phyloP scores from a whole-genome alignment of 768 basidiomycete genomes.

The Hypsizygus marmoreus region DNA sequence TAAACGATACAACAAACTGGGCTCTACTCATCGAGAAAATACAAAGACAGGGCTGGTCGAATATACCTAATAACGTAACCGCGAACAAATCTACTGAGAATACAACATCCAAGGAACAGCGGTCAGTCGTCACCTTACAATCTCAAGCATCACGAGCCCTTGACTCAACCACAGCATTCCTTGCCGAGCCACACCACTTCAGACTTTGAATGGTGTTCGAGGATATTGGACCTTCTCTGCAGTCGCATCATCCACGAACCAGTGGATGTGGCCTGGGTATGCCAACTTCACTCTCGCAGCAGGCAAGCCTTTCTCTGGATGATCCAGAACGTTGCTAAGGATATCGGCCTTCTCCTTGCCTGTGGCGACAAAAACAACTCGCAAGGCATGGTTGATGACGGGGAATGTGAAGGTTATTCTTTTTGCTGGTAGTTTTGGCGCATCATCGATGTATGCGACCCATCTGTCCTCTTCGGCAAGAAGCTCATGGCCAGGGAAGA shows the following conservation, averaged over 20 bases:
- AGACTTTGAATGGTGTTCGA: conserved; percentile 60
- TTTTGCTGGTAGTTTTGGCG: conserved; percentile 88
- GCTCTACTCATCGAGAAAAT: too few relatives aligned
- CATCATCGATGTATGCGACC: conserved; percentile 93
- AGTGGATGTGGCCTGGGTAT: conserved; percentile 83
- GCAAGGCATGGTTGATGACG: conserved; percentile 86
- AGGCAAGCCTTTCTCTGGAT: conserved; percentile 79
- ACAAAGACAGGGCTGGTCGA: too few relatives aligned
- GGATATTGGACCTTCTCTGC: conserved; percentile 60
- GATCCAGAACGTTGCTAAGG: conserved; percentile 73
- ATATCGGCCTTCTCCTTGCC: conserved; percentile 83
- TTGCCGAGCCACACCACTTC: background rate
- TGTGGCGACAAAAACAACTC: conserved; percentile 86
- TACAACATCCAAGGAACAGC: too few relatives aligned
- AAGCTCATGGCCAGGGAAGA: conserved; percentile 92
- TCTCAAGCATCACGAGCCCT: too few relatives aligned
- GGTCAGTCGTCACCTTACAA: too few relatives aligned
- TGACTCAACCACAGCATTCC: too few relatives aligned
- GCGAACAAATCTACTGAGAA: too few relatives aligned
- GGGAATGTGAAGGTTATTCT: conserved; percentile 93
- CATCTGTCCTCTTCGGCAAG: conserved; percentile 88
- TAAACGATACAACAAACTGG: too few relatives aligned
- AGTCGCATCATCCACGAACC: conserved; percentile 93
- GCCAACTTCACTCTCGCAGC: conserved; percentile 79
- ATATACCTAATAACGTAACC: too few relatives aligned